Conservation (phyloP, 2,329 filamentous ascomycete species). For the Cladosporium sp. region DNA sequence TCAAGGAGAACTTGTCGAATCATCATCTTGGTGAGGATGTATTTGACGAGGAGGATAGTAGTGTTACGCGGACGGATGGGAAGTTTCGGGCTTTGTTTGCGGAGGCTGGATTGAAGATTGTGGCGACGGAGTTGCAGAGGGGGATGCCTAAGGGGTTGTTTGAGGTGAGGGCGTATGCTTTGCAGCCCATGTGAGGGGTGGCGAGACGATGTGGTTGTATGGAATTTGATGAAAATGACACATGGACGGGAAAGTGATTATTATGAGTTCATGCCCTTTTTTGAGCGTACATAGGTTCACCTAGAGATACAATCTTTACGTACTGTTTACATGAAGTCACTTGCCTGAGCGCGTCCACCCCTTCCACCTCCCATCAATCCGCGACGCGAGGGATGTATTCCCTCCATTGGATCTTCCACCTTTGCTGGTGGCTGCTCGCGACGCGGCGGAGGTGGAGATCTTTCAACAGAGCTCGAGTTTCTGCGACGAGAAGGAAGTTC, state of each 20-base stretch:
- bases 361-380: slow-evolving; percentile 26
- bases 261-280: neutral
- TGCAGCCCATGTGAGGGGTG: slow-evolving; percentile 48
- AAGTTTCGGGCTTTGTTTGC: slow-evolving; percentile 69
- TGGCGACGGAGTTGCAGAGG: slow-evolving; percentile 66
- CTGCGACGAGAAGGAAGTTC: slow-evolving; percentile 18
- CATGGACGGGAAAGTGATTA: neutral
- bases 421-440: slow-evolving; percentile 9
- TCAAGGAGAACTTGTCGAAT: slow-evolving; percentile 75
- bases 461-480: slow-evolving; percentile 27
- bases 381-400: slow-evolving; percentile 33
- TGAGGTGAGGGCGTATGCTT: slow-evolving; percentile 73
- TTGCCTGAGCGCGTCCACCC: slow-evolving; percentile 19
- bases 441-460: slow-evolving; percentile 22
- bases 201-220: neutral
- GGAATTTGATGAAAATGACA: no score
- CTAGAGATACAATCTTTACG: slow-evolving; percentile 7
- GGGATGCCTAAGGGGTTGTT: slow-evolving; percentile 66
- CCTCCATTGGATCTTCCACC: slow-evolving; percentile 26
- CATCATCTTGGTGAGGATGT: slow-evolving; percentile 54
- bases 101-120: slow-evolving; percentile 62
- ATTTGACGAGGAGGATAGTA: slow-evolving; percentile 71
- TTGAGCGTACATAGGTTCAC: neutral
- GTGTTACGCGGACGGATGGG: slow-evolving; percentile 69
- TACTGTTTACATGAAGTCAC: slow-evolving; percentile 23